phyloP scores from a whole-genome alignment of 2,329 filamentous ascomycete species.

The Trematosphaeria pertusa region DNA sequence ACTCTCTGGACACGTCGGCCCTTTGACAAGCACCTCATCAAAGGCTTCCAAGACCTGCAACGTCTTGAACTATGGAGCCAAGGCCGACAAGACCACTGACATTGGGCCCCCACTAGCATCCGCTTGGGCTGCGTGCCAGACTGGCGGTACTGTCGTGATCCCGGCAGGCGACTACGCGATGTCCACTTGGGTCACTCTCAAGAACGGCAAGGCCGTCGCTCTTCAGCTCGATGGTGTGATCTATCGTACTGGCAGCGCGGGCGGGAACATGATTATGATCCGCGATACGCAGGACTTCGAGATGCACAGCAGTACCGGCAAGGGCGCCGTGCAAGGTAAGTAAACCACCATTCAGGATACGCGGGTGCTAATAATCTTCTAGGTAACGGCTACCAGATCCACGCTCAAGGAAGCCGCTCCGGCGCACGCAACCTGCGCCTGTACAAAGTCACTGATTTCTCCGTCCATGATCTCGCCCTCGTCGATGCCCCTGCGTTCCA shows the following conservation, averaged over 20 bases:
- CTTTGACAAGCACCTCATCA: constrained; percentile 27
- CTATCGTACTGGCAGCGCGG: constrained; percentile 58
- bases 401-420: constrained; percentile 48
- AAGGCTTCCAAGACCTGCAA: constrained; percentile 57
- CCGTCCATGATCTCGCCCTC: constrained; percentile 58
- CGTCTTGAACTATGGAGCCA: constrained; percentile 60
- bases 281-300: constrained; percentile 61
- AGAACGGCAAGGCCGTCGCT: constrained; percentile 56
- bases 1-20: constrained; percentile 44
- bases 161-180: constrained; percentile 60
- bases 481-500: constrained; percentile 61
- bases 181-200: constrained; percentile 57
- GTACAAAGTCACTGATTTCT: constrained; percentile 55
- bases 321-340: constrained; percentile 59
- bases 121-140: constrained; percentile 60
- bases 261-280: constrained; percentile 62
- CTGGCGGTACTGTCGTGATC: constrained; percentile 59
- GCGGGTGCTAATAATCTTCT: no score
- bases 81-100: constrained; percentile 60
- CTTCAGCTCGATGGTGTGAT: constrained; percentile 62
- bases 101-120: constrained; percentile 56
- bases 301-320: constrained; percentile 59
- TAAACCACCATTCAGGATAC: constrained; percentile 19
- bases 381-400: constrained; percentile 59
- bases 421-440: constrained; percentile 57